Conservation (phyloP, 345 rosid species). For the Stellera chamaejasme region DNA sequence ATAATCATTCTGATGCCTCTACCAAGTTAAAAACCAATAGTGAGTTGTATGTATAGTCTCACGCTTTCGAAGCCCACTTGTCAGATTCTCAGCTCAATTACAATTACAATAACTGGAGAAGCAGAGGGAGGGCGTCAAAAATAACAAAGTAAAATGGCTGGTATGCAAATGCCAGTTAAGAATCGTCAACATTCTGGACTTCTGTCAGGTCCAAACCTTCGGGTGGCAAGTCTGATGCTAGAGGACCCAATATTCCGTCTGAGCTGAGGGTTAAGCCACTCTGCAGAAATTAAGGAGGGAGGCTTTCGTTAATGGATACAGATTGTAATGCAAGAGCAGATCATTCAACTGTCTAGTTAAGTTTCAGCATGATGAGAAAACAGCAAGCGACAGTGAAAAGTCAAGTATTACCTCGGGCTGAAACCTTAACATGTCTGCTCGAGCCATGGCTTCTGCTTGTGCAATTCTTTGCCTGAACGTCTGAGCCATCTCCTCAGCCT, state of each 20-base stretch:
- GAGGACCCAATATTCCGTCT: conserved; percentile 70
- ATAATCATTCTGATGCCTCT: too few relatives aligned
- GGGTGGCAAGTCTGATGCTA: conserved; percentile 59
- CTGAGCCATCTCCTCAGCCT: conserved; percentile 99
- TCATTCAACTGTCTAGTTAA: too few relatives aligned
- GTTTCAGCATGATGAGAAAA: too few relatives aligned
- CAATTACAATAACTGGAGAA: too few relatives aligned
- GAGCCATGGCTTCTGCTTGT: conserved; percentile 99
- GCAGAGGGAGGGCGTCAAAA: too few relatives aligned
- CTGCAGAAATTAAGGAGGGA: conserved; percentile 26
- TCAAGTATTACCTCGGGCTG: conserved; percentile 72
- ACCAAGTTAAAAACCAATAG: too few relatives aligned
- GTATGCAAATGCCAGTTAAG: neutral
- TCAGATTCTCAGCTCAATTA: too few relatives aligned
- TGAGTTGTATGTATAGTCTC: too few relatives aligned
- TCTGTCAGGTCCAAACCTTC: conserved; percentile 73
- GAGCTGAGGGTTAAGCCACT: conserved; percentile 76
- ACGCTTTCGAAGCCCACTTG: too few relatives aligned
- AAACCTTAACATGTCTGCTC: conserved; percentile 96
- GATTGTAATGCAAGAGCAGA: neutral
- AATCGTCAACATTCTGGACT: conserved; percentile 29
- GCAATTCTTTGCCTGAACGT: conserved; percentile 97
- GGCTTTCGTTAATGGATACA: neutral
- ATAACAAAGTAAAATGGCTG: neutral
- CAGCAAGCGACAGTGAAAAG: too few relatives aligned